Evolutionary conservation across 2,329 filamentous ascomycete genomes (phyloP), one percentile per base, ranked within the genome.

Genomic region (Colletotrichum zoysiae): DNA sequence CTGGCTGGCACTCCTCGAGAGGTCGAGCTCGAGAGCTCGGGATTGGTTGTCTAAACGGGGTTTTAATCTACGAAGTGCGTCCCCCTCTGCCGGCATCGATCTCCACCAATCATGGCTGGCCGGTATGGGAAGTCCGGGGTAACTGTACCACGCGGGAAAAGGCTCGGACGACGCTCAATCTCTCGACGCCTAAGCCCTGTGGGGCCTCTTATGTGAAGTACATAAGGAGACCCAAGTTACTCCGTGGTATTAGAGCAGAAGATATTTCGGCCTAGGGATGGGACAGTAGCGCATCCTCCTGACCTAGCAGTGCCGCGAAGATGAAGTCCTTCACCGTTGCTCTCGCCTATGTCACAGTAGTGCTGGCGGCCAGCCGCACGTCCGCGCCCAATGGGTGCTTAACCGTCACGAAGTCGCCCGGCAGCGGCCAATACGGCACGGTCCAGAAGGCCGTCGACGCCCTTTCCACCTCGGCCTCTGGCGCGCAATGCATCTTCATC

Each of bases 401-500:
- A 30, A 76, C 78, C 14, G 80, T 82, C 44, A 77, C 77, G 56
- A 76, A 80, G 71, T 67, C 71, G 18, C 73, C 73, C 18, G 46
- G 26, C 42, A 67, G 58, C 57, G 74, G 74, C 4, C 77, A 75
- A 26, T 80, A 76, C 55, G 74, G 74, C 5, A 78, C 69, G 1
- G 76, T 76, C 53, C 87, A 90, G 76, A 79, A 84, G 23, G 90
- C 90, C 11, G 85, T 92, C 68, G 77, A 89, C 75, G 85, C 89
- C 6, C 84, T 92, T 11, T 87, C 85, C n/a, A 86, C 84, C 0
- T 81, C 83, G 1, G 83, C 84, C 8, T 84, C 85, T 1, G 74
- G 79, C 1, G 82, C 82, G 1, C 88, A 90, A 70, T 88, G 86
- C 76, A 89, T 92, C 80, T 92, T 92, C 81, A 87, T 92, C 78